These are phyloP conservation scores for Saturnispora besseyi DNA, from an alignment of 805 yeast species.

Conservation along the genomic window DNA sequence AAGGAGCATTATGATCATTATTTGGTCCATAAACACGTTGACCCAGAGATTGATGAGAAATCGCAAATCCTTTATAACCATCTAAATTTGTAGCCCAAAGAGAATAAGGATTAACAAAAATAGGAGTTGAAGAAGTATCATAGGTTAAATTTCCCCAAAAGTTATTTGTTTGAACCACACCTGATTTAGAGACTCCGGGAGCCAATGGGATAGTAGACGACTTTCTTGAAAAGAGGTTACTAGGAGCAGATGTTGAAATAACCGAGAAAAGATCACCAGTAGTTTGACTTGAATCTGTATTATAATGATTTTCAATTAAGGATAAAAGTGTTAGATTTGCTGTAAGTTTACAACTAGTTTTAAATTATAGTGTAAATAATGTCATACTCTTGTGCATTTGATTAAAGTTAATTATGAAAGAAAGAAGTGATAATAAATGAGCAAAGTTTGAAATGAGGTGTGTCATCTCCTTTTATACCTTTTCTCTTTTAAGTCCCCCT, in stretches of 20 bases:
- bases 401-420: too few species aligned
- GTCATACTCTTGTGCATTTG: too few species aligned
- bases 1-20: conserved; percentile 40
- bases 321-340: too few species aligned
- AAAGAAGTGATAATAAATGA: too few species aligned
- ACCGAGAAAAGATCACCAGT: neutral
- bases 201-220: too few species aligned
- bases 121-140: conserved; percentile 43
- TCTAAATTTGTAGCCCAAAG: conserved; percentile 38
- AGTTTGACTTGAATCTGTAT: conserved; percentile 1
- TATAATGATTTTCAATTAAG: neutral
- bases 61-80: conserved; percentile 47
- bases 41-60: conserved; percentile 44
- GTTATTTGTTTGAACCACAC: conserved; percentile 62
- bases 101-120: conserved; percentile 61
- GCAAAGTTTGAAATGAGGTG: too few species aligned
- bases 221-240: conserved; percentile 28
- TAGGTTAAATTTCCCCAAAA: conserved; percentile 61
- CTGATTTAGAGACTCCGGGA: conserved; percentile 25
- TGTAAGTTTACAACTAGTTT: too few species aligned
- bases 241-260: conserved; percentile 22
- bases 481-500: too few species aligned
- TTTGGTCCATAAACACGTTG: conserved; percentile 39
- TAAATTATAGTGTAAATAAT: too few species aligned
- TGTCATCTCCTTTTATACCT: too few species aligned